Percentiles rank a stretch among this genome's conserved stretches.
These are phyloP conservation scores for Camellia granthamiana DNA, from an alignment of 148 eudicot genomes.

Conservation along the genomic window DNA sequence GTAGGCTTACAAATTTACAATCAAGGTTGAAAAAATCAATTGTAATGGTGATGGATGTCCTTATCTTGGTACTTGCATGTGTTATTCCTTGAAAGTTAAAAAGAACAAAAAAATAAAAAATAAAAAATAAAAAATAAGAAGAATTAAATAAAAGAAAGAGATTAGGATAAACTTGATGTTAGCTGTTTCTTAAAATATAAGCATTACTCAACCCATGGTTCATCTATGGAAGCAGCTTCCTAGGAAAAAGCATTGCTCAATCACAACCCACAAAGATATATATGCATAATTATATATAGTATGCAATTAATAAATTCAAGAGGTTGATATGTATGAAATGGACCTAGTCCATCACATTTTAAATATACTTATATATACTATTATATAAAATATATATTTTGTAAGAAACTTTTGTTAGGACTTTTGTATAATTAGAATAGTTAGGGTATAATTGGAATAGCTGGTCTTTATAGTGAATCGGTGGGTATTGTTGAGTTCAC, in stretches of 20 bases:
- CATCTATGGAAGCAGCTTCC: slow-evolving; percentile 7
- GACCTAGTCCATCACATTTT: not conserved
- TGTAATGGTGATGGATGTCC: no score
- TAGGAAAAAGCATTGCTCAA: slow-evolving; percentile 8
- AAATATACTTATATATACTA: no score
- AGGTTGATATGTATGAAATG: not conserved
- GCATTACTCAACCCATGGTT: not conserved
- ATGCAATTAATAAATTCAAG: not conserved
- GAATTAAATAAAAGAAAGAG: not conserved
- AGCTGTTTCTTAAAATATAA: not conserved
- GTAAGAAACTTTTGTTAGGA: no score
- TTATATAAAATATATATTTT: not conserved
- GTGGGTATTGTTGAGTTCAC: no score
- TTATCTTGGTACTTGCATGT: no score
- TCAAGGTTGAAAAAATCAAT: no score
- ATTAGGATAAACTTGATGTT: not conserved
- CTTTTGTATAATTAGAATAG: no score
- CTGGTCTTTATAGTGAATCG: no score
- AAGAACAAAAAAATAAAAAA: no score
- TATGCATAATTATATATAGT: not conserved
- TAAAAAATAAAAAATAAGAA: not conserved
- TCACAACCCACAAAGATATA: not conserved
- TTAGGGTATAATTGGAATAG: no score
- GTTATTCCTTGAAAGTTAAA: no score
- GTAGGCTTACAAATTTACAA: no score